Conservation (phyloP, 805 yeast genomes). For the Jamesozyma gamospora region DNA sequence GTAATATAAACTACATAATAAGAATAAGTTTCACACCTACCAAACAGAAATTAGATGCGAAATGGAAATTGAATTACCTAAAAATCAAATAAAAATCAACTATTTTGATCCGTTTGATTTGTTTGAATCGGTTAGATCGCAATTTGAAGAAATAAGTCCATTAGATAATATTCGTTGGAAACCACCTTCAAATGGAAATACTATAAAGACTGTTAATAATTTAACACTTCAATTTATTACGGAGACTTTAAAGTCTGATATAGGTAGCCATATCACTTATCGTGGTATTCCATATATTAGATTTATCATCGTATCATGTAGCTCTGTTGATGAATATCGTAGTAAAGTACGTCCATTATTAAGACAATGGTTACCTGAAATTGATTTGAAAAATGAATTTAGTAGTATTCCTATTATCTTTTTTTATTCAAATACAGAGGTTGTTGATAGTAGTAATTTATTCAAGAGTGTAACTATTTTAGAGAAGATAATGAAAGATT, state of each 20-base stretch:
- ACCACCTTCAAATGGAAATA: conserved; percentile 12
- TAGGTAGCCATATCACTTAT: background rate
- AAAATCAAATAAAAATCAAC: conserved; percentile 12
- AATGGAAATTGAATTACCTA: background rate
- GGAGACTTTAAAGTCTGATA: conserved; percentile 6
- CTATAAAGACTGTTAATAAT: conserved; percentile 16
- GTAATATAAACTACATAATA: no score
- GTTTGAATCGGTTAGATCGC: conserved; percentile 23
- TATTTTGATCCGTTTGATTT: conserved; percentile 31
- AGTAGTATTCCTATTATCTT: conserved; percentile 16
- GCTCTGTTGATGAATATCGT: conserved; percentile 64
- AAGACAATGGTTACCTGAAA: conserved; percentile 57
- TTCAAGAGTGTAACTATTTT: conserved; percentile 25
- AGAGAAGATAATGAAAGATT: conserved; percentile 28
- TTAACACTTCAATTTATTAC: conserved; percentile 18
- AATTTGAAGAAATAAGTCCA: conserved; percentile 23
- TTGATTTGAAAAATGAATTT: background rate
- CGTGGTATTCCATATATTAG: conserved; percentile 38
- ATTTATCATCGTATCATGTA: conserved; percentile 58
- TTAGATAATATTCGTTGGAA: conserved; percentile 28
- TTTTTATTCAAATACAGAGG: conserved; percentile 24
- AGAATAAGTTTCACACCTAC: no score
- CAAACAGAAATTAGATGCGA: no score
- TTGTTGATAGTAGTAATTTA: conserved; percentile 15
- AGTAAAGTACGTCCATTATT: conserved; percentile 73